phyloP scores from a whole-genome alignment of 805 yeast genomes.

The Pichia eremophila region DNA sequence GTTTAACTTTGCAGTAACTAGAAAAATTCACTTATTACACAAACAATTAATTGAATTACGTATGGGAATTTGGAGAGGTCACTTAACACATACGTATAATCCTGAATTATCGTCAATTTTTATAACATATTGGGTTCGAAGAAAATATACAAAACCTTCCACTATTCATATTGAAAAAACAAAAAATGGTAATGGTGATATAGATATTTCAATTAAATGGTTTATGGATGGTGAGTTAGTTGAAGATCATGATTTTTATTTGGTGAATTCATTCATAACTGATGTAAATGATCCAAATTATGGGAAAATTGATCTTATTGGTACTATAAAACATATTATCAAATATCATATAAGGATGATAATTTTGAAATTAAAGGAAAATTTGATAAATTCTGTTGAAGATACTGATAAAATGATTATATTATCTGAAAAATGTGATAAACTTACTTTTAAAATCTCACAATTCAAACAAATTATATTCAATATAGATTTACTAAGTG shows the following conservation, averaged over 20 bases:
- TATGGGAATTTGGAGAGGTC: conserved; percentile 48
- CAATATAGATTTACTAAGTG: conserved; percentile 29
- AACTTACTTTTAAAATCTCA: conserved; percentile 21
- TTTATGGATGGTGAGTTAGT: conserved; percentile 39
- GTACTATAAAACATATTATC: conserved; percentile 30
- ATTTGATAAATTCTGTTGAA: conserved; percentile 21
- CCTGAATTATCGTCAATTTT: conserved; percentile 45
- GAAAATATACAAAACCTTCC: conserved; percentile 37
- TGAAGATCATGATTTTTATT: conserved; percentile 18
- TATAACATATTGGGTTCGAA: conserved; percentile 57
- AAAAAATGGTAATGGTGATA: conserved; percentile 28
- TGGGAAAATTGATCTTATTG: conserved; percentile 29
- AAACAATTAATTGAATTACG: conserved; percentile 45
- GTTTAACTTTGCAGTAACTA: conserved; percentile 51
- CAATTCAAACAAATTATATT: conserved; percentile 22
- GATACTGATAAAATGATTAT: conserved; percentile 23
- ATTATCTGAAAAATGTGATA: conserved; percentile 14
- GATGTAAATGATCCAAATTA: conserved; percentile 8
- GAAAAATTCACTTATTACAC: conserved; percentile 52
- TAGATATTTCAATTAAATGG: conserved; percentile 46
- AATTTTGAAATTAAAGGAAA: conserved; percentile 25
- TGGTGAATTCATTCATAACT: conserved; percentile 15
- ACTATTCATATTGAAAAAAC: conserved; percentile 53
- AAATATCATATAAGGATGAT: conserved; percentile 31
- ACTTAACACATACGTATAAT: conserved; percentile 47